These are phyloP conservation scores for Tremellales sp. DNA, from an alignment of 1,284 basidiomycete species.

Conservation along the genomic window DNA sequence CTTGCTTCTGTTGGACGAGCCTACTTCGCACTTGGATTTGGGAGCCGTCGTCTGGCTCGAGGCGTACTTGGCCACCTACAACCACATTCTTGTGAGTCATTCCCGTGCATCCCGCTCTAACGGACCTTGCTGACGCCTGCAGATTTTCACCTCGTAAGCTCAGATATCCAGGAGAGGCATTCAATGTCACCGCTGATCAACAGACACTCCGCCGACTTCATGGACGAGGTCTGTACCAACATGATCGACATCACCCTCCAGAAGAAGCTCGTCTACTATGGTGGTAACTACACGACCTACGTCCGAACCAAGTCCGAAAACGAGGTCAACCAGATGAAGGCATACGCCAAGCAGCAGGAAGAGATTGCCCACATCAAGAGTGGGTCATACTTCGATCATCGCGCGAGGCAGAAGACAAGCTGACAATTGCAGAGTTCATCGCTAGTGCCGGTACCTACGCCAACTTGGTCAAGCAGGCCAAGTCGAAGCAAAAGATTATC, in stretches of 20 bases:
- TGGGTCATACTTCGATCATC: slow-evolving; percentile 16
- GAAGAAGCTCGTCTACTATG: slow-evolving; percentile 73
- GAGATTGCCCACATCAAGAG: slow-evolving; percentile 97
- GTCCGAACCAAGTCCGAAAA: slow-evolving; percentile 95
- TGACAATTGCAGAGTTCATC: slow-evolving; percentile 66
- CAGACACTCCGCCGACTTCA: slow-evolving; percentile 96
- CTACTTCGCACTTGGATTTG: slow-evolving; percentile 66
- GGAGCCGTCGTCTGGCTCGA: slow-evolving; percentile 99
- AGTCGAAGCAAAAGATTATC: slow-evolving; percentile 99
- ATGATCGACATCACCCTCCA: slow-evolving; percentile 85
- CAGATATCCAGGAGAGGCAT: too few relatives aligned
- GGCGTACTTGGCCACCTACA: slow-evolving; percentile 95
- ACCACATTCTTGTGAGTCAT: slow-evolving; percentile 79
- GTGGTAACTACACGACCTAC: slow-evolving; percentile 95
- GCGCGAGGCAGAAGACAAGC: background rate
- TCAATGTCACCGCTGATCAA: slow-evolving; percentile 35
- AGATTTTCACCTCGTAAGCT: slow-evolving; percentile 37
- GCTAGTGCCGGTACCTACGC: slow-evolving; percentile 98
- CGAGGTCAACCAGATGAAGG: slow-evolving; percentile 99
- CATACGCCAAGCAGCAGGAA: slow-evolving; percentile 96
- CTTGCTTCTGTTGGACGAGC: slow-evolving; percentile 82
- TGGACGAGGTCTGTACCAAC: slow-evolving; percentile 95
- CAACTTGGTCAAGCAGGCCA: slow-evolving; percentile 96
- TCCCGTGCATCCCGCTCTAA: background rate
- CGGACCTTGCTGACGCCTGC: background rate